phyloP scores from a whole-genome alignment of 768 basidiomycete genomes.

The Mycena galopus region DNA sequence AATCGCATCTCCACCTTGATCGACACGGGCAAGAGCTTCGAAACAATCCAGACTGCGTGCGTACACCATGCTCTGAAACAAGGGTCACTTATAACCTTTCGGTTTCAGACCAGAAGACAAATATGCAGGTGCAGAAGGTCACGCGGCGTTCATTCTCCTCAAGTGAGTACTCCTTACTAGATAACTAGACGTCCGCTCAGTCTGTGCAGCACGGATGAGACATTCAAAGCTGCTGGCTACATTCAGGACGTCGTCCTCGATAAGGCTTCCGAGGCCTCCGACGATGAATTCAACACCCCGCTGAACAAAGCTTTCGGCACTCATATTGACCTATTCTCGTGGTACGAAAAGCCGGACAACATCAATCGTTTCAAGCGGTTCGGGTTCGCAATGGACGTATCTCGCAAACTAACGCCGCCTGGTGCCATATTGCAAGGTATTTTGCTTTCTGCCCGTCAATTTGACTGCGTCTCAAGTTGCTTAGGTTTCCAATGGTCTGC shows the following conservation, averaged over 20 bases:
- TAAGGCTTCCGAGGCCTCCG: conserved; percentile 14
- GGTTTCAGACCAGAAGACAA: conserved; percentile 17
- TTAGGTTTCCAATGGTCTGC: conserved; percentile 8
- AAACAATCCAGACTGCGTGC: conserved; percentile 16
- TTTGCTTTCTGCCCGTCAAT: conserved; percentile 12
- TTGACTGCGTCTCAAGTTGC: neutral
- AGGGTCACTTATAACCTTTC: neutral
- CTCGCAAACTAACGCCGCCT: neutral
- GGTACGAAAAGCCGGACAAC: conserved; percentile 41
- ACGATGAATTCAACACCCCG: conserved; percentile 34
- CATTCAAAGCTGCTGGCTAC: conserved; percentile 35
- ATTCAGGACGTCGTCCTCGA: conserved; percentile 31
- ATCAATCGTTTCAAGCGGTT: conserved; percentile 35
- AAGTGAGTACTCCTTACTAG: neutral
- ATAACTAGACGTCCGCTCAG: too few relatives aligned
- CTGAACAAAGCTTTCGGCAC: conserved; percentile 37
- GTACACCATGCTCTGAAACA: neutral
- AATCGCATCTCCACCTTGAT: conserved; percentile 38
- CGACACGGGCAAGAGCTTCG: conserved; percentile 30
- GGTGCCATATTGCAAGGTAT: conserved; percentile 20
- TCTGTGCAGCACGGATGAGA: conserved; percentile 35
- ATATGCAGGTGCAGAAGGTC: conserved; percentile 29
- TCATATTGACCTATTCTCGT: conserved; percentile 34
- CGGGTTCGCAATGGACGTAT: conserved; percentile 39
- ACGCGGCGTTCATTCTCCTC: conserved; percentile 37